Percentiles rank a stretch among this genome's conserved stretches.
Evolutionary conservation across 148 eudicot genomes (phyloP).

Genomic region (Camellia granthamiana): DNA sequence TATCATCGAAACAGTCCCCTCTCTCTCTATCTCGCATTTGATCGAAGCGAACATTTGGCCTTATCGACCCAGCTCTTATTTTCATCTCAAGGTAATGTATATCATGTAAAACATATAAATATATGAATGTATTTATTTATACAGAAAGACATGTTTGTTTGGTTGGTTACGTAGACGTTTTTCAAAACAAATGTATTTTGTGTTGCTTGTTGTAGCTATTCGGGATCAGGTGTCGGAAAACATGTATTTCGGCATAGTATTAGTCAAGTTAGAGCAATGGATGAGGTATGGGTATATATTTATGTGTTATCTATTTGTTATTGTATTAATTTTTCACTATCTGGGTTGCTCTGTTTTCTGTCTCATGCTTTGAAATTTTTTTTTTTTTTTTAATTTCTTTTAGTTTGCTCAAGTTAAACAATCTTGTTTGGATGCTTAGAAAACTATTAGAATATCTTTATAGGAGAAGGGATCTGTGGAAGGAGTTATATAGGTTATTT

Average conservation of each 20-base stretch:
- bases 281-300: slow-evolving; percentile 16
- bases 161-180: not conserved
- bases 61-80: slow-evolving; percentile 5
- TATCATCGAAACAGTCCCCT: not conserved
- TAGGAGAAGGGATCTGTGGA: no score
- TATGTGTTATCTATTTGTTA: not conserved
- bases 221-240: slow-evolving; percentile 7
- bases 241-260: slow-evolving; percentile 10
- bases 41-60: slow-evolving; percentile 3
- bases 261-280: slow-evolving; percentile 22
- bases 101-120: not conserved
- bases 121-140: not conserved
- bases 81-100: slow-evolving; percentile 19
- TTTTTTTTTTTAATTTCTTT: no score
- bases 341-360: not conserved
- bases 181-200: not conserved
- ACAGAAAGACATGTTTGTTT: not conserved
- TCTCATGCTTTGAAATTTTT: not conserved
- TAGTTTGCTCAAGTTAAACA: not conserved
- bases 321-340: not conserved
- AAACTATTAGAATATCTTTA: not conserved
- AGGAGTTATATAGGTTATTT: no score
- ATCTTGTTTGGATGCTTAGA: not conserved
- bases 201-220: slow-evolving; percentile 17
- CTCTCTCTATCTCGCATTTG: not conserved